A percentile compares a stretch with the other conserved stretches of the same genome.
phyloP scores from a whole-genome alignment of 75 land plant species.

The Sequoiadendron giganteum region DNA sequence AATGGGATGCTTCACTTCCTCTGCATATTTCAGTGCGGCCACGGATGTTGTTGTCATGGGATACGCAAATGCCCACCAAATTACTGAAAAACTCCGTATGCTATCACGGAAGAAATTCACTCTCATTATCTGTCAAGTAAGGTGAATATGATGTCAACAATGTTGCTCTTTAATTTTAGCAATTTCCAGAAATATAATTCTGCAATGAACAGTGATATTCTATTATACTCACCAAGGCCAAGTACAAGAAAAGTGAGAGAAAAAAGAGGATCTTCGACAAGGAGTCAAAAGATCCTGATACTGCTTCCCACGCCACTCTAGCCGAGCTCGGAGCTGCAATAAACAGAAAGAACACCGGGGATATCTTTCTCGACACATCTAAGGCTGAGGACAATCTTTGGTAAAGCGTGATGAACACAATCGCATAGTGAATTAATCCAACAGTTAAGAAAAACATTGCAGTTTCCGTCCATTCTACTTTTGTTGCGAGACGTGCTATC shows the following conservation, averaged over 20 bases:
- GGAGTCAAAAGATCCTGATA: constrained; percentile 58
- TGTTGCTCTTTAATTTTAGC: no score
- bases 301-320: constrained; percentile 70
- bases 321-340: constrained; percentile 32
- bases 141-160: neutral
- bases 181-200: no score
- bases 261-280: constrained; percentile 54
- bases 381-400: constrained; percentile 67
- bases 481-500: constrained; percentile 49
- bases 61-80: neutral
- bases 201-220: no score
- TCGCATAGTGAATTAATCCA: constrained; percentile 66
- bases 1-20: neutral
- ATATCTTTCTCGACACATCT: constrained; percentile 61
- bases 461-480: constrained; percentile 68
- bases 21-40: constrained; percentile 1
- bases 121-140: neutral
- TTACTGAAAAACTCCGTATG: constrained; percentile 22
- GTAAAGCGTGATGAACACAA: constrained; percentile 75
- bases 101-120: no score
- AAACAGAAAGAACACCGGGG: constrained; percentile 68
- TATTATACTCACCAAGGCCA: neutral
- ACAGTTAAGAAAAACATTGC: constrained; percentile 71
- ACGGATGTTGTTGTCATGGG: constrained; percentile 34
- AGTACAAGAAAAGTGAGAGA: constrained; percentile 23